Evolutionary conservation across 108 stramenopile species (phyloP).

Genomic region (Skeletonema menzelii): DNA sequence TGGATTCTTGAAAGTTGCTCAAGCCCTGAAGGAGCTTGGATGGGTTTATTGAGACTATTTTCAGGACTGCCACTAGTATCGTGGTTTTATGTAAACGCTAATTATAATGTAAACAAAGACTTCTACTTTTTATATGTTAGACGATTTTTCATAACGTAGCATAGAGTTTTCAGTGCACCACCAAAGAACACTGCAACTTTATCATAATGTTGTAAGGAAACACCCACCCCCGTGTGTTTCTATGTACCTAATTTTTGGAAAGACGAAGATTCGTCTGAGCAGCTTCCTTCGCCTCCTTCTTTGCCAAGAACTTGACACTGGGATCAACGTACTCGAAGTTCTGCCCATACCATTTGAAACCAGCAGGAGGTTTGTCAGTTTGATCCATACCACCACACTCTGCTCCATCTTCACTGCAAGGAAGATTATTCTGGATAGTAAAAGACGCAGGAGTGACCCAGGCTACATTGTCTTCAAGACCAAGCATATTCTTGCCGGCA

Average conservation of each 20-base stretch:
- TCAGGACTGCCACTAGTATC: too few relatives aligned
- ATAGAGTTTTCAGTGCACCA: not conserved
- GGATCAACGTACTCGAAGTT: conserved; percentile 34
- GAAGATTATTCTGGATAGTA: conserved; percentile 46
- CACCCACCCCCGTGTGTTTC: not conserved
- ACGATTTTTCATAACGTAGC: not conserved
- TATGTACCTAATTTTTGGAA: not conserved
- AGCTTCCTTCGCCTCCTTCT: conserved; percentile 10
- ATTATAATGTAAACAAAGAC: not conserved
- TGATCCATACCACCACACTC: conserved; percentile 45
- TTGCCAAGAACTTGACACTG: conserved; percentile 18
- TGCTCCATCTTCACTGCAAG: conserved; percentile 60
- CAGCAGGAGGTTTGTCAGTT: not conserved
- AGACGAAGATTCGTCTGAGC: not conserved
- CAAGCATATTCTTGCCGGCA: conserved; percentile 80
- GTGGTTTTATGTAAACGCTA: not conserved
- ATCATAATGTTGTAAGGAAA: not conserved
- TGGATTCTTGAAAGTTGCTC: conserved; percentile 79
- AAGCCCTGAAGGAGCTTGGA: conserved; percentile 75
- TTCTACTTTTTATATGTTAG: not conserved
- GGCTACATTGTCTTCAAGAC: conserved; percentile 74
- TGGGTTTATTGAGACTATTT: conserved; percentile 49
- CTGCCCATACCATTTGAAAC: not conserved
- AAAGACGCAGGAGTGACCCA: conserved; percentile 83
- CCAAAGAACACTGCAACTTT: not conserved